Conservation (phyloP, 805 yeast species). For the Lipomyces starkeyi region DNA sequence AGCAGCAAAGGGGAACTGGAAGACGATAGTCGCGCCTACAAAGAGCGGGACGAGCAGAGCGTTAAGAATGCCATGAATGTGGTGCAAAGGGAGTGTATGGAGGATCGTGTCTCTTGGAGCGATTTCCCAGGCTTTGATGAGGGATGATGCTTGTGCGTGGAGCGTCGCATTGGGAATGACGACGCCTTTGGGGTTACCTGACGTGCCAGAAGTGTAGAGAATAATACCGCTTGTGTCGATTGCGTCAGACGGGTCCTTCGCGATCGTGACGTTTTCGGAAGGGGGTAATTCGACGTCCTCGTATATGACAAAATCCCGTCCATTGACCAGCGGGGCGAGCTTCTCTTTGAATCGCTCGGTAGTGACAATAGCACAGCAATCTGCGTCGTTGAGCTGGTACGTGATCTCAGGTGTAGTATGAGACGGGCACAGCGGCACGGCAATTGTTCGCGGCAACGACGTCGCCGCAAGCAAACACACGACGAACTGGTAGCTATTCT, state of each 20-base stretch:
- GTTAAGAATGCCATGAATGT: slow-evolving; percentile 47
- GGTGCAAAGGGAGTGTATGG: slow-evolving; percentile 47
- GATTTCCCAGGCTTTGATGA: slow-evolving; percentile 46
- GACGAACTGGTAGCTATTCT: slow-evolving; percentile 45
- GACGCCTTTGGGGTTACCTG: slow-evolving; percentile 48
- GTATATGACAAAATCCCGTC: slow-evolving; percentile 29
- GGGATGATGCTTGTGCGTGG: slow-evolving; percentile 44
- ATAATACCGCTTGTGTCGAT: slow-evolving; percentile 41
- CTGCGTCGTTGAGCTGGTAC: slow-evolving; percentile 44
- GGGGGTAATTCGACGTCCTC: slow-evolving; percentile 36
- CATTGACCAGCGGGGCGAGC: slow-evolving; percentile 35
- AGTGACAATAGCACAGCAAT: slow-evolving; percentile 42
- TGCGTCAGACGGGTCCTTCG: slow-evolving; percentile 14
- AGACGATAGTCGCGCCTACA: slow-evolving; percentile 45
- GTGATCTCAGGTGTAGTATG: slow-evolving; percentile 45
- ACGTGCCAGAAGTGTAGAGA: slow-evolving; percentile 47
- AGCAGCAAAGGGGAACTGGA: slow-evolving; percentile 45
- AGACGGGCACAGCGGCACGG: slow-evolving; percentile 47
- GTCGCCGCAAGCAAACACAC: slow-evolving; percentile 42
- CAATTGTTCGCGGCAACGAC: slow-evolving; percentile 43
- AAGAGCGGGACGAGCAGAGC: slow-evolving; percentile 44
- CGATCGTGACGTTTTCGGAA: slow-evolving; percentile 10
- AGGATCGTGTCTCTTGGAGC: slow-evolving; percentile 40
- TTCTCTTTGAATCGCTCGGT: slow-evolving; percentile 42
- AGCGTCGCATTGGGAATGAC: slow-evolving; percentile 45